Base-by-base conservation (phyloP, 2,329 filamentous ascomycete species). In the Xylaria digitata region DNA sequence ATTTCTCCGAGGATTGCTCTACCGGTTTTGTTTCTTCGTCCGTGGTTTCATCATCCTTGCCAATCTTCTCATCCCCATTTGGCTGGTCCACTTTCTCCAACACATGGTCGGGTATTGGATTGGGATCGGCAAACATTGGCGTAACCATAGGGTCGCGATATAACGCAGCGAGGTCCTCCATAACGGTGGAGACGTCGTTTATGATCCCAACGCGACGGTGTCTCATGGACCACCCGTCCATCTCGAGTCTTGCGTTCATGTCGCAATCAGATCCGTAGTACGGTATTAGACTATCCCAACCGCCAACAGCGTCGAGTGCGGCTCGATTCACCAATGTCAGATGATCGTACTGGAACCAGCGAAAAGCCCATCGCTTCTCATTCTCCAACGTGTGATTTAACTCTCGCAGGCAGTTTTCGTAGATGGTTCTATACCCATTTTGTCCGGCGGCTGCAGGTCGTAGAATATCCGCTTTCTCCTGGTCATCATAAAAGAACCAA, bases 191-290 rank as follows among this genome's bases (percentile, higher is more conserved):
- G 4, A 81, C 78, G 65, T 80, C 78, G 64, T 79, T 81, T 23
- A 82, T 78, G 13, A 79, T 77, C 6, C 79, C 80, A 19, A 75
- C 75, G 19, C 75, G 72, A 21, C 70, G 72, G 61, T 80, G 75
- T 23, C 74, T 71, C 60, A 77, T 79, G 6, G 72, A 76, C 71
- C 77, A 79, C 0, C 78, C 77, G 45, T 76, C 76, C 78, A 82
- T 80, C 26, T 70, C 73, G 11, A 83, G 65, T 48, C 80, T 76
- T 2, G 75, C 77, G 63, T 84, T 81, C 78, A 83, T 80, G 65
- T 84, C 82, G 72, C 82, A 85, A 72, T 86, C 83, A 37, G 80
- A 82, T 52, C 76, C 79, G 67, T 86, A 86, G 67, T 82, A 86
- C 0, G 83, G 82, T 62, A 87, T 84, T 68, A 83, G 74, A 1